Conservation (phyloP, 2,329 filamentous ascomycete species). For the Aspergillus sp. region DNA sequence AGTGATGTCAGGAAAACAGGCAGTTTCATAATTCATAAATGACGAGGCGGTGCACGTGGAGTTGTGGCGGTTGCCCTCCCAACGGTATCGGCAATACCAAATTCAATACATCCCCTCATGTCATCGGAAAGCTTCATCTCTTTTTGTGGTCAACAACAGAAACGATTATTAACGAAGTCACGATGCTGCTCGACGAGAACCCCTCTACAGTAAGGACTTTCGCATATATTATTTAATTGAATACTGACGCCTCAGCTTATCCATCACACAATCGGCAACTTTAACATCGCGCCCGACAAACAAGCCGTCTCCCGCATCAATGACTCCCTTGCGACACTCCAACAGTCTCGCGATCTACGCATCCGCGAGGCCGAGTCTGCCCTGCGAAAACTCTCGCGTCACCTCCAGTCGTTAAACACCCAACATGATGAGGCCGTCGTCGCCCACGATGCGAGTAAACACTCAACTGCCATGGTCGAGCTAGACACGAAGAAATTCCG, state of each 20-base stretch:
- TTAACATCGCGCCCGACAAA: slow-evolving; percentile 90
- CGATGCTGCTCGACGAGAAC: slow-evolving; percentile 92
- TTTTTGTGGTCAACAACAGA: background rate
- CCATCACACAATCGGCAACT: slow-evolving; percentile 86
- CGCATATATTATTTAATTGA: background rate
- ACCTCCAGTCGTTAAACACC: slow-evolving; percentile 69
- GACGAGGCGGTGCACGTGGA: slow-evolving; percentile 21
- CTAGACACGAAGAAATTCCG: slow-evolving; percentile 94
- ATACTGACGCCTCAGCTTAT: slow-evolving; percentile 65
- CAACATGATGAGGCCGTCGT: slow-evolving; percentile 76
- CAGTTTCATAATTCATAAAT: slow-evolving; percentile 1
- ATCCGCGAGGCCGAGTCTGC: slow-evolving; percentile 67
- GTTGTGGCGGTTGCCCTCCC: slow-evolving; percentile 41
- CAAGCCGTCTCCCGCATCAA: slow-evolving; percentile 77
- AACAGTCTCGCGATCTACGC: slow-evolving; percentile 77
- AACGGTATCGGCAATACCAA: slow-evolving; percentile 23
- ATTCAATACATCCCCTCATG: slow-evolving; percentile 7
- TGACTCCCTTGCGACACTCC: slow-evolving; percentile 79
- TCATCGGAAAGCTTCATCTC: background rate
- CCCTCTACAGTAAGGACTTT: slow-evolving; percentile 68
- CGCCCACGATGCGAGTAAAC: slow-evolving; percentile 72
- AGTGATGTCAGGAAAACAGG: slow-evolving; percentile 9
- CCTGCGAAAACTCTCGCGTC: slow-evolving; percentile 71
- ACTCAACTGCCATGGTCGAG: slow-evolving; percentile 79
- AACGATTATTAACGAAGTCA: slow-evolving; percentile 35